A percentile compares a stretch with the other conserved stretches of the same genome.
Evolutionary conservation across 768 basidiomycete genomes (phyloP).

Genomic region (Pisolithus marmoratus): DNA sequence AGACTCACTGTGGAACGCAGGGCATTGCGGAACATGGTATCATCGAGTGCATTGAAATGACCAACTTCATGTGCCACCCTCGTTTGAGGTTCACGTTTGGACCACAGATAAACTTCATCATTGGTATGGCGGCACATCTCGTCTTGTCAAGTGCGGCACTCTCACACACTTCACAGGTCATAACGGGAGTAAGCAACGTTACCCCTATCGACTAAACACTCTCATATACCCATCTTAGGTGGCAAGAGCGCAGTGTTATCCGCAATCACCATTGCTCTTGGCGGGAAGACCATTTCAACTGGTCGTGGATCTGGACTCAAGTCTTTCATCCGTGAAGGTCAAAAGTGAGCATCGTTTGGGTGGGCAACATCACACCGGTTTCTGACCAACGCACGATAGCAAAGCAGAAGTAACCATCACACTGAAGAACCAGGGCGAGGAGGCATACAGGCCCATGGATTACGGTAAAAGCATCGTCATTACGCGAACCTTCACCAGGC

Average conservation of each 20-base stretch:
- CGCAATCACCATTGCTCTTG: constrained; percentile 88
- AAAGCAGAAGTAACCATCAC: constrained; percentile 68
- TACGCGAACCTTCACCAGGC: constrained; percentile 72
- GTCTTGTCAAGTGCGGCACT: not conserved
- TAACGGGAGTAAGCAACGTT: constrained; percentile 73
- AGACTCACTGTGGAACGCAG: constrained; percentile 34
- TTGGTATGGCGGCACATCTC: constrained; percentile 45
- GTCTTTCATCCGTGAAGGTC: constrained; percentile 80
- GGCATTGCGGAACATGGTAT: constrained; percentile 81
- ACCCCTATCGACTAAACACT: not conserved
- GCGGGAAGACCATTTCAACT: constrained; percentile 88
- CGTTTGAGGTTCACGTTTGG: constrained; percentile 81
- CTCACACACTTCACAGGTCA: constrained; percentile 48
- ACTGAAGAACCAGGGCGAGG: constrained; percentile 86
- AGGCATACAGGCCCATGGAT: constrained; percentile 79
- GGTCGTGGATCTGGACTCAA: constrained; percentile 84
- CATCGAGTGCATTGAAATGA: constrained; percentile 79
- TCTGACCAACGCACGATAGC: constrained; percentile 18
- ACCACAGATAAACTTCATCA: constrained; percentile 95
- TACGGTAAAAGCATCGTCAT: constrained; percentile 85
- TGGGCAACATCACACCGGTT: not conserved
- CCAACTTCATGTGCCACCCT: constrained; percentile 96
- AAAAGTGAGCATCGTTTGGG: constrained; percentile 46
- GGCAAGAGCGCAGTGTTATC: constrained; percentile 94
- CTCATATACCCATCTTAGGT: constrained; percentile 41